Evolutionary conservation across 2,329 filamentous ascomycete species (phyloP), one percentile per base, ranked within the genome.

Genomic region (Colletotrichum godetiae): DNA sequence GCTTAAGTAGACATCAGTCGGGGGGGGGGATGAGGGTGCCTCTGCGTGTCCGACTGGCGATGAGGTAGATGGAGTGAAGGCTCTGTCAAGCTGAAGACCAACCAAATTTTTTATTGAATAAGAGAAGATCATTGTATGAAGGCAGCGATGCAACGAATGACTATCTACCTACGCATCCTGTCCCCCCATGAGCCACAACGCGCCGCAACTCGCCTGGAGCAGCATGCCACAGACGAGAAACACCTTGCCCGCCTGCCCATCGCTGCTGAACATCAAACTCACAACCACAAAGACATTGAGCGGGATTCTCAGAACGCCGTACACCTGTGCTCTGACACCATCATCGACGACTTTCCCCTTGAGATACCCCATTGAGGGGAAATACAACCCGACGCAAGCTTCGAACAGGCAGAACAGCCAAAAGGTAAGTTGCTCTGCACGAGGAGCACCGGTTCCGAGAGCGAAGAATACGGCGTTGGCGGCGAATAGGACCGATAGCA

Each of bases 351-450:
- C 79, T 49, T 82, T 81, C 7, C 87, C 87, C 77, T 90, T 89
- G 72, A 90, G 78, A 33, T 83, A 85, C 3, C 85, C 87, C 80
- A 90, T 87, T 65, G 83, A 85, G 0, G 89, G 89, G 76, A 85
- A 90, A 78, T 91, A 91, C 70, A 88, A 80, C 31, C 89, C 89
- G 27, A 90, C 86, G 75, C 86, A 88, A 1, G 84, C 82, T 77
- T 91, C 88, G 68, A 90, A 90, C 0, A 88, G 74, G 75, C 88
- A 89, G 76, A 90, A 90, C 27, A 85, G 82, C 85, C 86, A 89
- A 67, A 91, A 87, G 0, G 85, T 86, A 5, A 84, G 49, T 62
- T 80, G 78, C 75, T 86, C 83, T 22, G 81, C 77, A 73, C 81
- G 79, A 11, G 83, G 72, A 2, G 67, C 55, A n/a, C 72, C 67